Percentiles rank a stretch among this genome's conserved stretches.
phyloP scores from a whole-genome alignment of 805 yeast genomes.

The Ogataea methylovora region DNA sequence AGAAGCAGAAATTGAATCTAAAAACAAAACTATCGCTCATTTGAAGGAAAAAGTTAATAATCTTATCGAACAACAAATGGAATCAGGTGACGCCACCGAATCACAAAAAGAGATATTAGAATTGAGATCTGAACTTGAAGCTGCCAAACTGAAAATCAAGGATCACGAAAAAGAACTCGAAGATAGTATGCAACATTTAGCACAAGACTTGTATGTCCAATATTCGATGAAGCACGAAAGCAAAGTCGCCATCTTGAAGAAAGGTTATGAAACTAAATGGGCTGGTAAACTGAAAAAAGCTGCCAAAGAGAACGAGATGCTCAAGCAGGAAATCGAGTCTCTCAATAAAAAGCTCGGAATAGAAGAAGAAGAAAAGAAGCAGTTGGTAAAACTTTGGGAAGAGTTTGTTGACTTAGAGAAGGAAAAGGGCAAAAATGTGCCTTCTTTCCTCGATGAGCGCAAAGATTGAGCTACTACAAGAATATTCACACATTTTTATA shows the following conservation, averaged over 20 bases:
- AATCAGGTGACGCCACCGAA: too few species aligned
- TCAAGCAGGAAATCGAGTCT: conserved; percentile 45
- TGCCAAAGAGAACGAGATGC: conserved; percentile 34
- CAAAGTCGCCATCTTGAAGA: conserved; percentile 55
- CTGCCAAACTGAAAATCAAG: conserved; percentile 16
- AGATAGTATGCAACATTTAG: conserved; percentile 49
- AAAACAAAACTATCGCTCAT: too few species aligned
- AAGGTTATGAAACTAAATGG: conserved; percentile 50
- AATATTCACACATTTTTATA: too few species aligned
- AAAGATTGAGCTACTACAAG: too few species aligned
- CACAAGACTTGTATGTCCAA: conserved; percentile 64
- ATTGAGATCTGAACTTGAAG: conserved; percentile 8
- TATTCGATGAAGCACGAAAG: conserved; percentile 73
- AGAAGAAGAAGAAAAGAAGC: conserved; percentile 53
- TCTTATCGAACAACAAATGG: too few species aligned
- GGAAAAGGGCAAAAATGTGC: conserved; percentile 13
- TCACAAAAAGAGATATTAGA: too few species aligned
- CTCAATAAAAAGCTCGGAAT: conserved; percentile 37
- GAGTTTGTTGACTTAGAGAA: conserved; percentile 22
- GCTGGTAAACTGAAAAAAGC: conserved; percentile 34
- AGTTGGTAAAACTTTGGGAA: conserved; percentile 41
- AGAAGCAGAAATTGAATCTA: too few species aligned
- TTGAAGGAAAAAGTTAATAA: background rate
- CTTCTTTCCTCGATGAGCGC: too few species aligned
- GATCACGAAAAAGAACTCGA: conserved; percentile 43